phyloP scores from a whole-genome alignment of 176 grass and related monocot species.

The Secale cereale region DNA sequence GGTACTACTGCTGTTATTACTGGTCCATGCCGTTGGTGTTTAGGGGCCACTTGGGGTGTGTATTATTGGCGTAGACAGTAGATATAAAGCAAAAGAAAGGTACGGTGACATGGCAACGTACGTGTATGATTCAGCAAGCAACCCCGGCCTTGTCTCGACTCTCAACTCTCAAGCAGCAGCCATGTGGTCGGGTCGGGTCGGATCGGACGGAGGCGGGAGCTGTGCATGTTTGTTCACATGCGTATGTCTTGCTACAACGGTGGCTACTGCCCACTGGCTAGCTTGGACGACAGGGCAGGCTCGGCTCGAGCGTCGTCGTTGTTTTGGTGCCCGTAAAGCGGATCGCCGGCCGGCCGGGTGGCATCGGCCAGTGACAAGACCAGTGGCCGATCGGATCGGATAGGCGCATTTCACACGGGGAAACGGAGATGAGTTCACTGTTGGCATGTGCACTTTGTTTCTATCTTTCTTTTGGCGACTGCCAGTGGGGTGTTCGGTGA shows the following conservation, averaged over 20 bases:
- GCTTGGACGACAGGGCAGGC: background rate
- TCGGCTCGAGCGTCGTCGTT: background rate
- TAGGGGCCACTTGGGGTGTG: background rate
- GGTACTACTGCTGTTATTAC: too few relatives aligned
- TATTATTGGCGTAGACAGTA: too few relatives aligned
- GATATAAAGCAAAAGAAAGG: background rate
- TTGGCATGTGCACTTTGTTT: too few relatives aligned
- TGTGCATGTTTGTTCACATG: background rate
- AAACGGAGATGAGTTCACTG: too few relatives aligned
- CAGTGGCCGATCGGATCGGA: background rate
- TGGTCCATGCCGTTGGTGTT: too few relatives aligned
- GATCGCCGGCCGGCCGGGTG: too few relatives aligned
- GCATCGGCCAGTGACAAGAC: background rate
- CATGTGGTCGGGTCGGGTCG: background rate
- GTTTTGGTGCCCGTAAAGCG: background rate
- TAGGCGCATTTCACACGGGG: too few relatives aligned
- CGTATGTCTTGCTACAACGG: background rate
- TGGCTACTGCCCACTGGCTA: background rate
- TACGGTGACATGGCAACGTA: constrained; percentile 21
- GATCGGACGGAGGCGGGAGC: background rate
- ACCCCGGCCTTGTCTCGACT: background rate
- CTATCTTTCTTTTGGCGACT: too few relatives aligned
- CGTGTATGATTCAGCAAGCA: background rate
- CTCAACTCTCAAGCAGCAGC: background rate
- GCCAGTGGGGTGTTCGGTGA: too few relatives aligned